Evolutionary conservation across 2,329 filamentous ascomycete species (phyloP).

Genomic region (Paraphaeosphaeria minitans): DNA sequence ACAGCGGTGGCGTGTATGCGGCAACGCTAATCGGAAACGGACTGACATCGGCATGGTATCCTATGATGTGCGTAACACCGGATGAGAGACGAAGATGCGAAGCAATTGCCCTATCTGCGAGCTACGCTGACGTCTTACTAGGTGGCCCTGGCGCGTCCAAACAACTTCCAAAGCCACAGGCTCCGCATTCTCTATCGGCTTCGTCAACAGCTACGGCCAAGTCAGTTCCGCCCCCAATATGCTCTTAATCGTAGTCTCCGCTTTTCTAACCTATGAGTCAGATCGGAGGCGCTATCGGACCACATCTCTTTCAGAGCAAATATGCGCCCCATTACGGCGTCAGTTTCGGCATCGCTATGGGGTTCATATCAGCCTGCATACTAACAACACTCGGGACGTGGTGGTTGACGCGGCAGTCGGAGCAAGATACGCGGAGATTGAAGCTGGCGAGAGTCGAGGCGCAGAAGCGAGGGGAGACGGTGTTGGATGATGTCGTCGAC

Average conservation of each 20-base stretch:
- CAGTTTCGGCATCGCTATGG: slow-evolving; percentile 47
- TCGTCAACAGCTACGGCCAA: slow-evolving; percentile 44
- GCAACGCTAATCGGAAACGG: slow-evolving; percentile 22
- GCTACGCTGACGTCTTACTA: slow-evolving; percentile 25
- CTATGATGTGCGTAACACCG: background rate
- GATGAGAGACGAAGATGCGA: background rate
- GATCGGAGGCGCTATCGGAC: slow-evolving; percentile 53
- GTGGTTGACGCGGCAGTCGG: slow-evolving; percentile 50
- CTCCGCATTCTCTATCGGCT: slow-evolving; percentile 52
- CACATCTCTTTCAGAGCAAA: slow-evolving; percentile 51
- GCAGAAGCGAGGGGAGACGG: slow-evolving; percentile 15
- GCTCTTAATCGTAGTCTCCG: no score
- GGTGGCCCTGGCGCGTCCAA: slow-evolving; percentile 49
- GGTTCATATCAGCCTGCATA: slow-evolving; percentile 47
- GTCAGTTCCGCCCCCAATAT: background rate
- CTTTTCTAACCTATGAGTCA: background rate
- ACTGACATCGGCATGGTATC: slow-evolving; percentile 21
- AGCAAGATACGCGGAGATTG: slow-evolving; percentile 42
- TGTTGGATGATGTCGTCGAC: slow-evolving; percentile 23
- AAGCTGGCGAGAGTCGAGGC: slow-evolving; percentile 23
- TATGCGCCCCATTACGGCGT: slow-evolving; percentile 50
- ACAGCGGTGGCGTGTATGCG: slow-evolving; percentile 52
- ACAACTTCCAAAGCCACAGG: slow-evolving; percentile 44
- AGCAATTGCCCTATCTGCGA: no score
- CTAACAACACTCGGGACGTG: slow-evolving; percentile 48